A percentile compares a stretch with the other conserved stretches of the same genome.
phyloP scores from a whole-genome alignment of 2,329 filamentous ascomycete genomes.

The Aspergillus luchuensis region DNA sequence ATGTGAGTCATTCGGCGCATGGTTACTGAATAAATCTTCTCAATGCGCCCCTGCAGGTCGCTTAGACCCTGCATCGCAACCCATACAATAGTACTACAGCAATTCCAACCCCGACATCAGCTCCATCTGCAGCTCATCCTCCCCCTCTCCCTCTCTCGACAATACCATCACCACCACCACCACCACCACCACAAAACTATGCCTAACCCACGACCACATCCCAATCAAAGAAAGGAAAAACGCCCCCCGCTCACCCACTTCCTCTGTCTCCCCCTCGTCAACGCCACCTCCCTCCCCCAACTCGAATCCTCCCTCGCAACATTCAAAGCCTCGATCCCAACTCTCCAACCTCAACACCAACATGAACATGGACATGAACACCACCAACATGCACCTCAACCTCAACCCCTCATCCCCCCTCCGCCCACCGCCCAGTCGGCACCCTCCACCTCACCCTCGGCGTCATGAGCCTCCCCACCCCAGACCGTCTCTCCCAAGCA shows the following conservation, averaged over 20 bases:
- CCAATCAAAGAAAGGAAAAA: slow-evolving; percentile 23
- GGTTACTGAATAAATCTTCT: background rate
- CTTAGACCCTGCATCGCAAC: background rate
- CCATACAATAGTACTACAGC: slow-evolving; percentile 6
- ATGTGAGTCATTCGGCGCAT: no score
- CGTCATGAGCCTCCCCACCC: slow-evolving; percentile 71
- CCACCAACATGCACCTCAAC: slow-evolving; percentile 36
- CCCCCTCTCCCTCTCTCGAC: no score
- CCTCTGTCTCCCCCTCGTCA: slow-evolving; percentile 63
- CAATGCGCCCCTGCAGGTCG: slow-evolving; percentile 4
- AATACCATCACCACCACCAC: background rate
- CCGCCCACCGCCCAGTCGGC: slow-evolving; percentile 73
- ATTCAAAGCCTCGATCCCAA: slow-evolving; percentile 62
- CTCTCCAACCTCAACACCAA: slow-evolving; percentile 16
- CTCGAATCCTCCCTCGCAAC: slow-evolving; percentile 62
- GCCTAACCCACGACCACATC: slow-evolving; percentile 3
- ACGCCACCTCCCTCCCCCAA: slow-evolving; percentile 60
- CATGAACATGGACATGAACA: background rate
- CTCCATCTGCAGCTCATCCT: no score
- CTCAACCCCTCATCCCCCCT: slow-evolving; percentile 56
- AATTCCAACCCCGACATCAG: slow-evolving; percentile 2
- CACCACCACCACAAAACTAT: slow-evolving; percentile 5
- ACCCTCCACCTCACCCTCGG: slow-evolving; percentile 86
- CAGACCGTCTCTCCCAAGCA: slow-evolving; percentile 53
- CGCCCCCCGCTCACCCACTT: slow-evolving; percentile 48